Percentiles rank a stretch among this genome's conserved stretches.
These are phyloP conservation scores for Tirmania nivea DNA, from an alignment of 495 filamentous ascomycete species.

Conservation along the genomic window DNA sequence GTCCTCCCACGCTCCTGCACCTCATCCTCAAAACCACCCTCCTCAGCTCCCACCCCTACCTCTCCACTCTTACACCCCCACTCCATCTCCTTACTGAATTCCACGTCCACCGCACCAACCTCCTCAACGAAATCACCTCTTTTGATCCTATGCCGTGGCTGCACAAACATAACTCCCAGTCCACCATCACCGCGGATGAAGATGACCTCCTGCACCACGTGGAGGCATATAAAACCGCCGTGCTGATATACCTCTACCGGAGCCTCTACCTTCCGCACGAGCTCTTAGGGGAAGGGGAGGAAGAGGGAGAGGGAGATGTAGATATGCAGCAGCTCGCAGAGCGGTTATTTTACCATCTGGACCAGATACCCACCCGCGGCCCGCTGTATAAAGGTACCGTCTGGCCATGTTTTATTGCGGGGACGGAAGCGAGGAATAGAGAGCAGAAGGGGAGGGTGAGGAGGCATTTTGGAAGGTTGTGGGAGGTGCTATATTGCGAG, in stretches of 20 bases:
- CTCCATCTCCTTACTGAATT: not conserved
- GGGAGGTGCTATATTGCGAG: slow-evolving; percentile 12
- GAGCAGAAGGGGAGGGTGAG: slow-evolving; percentile 11
- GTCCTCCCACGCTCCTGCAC: slow-evolving; percentile 15
- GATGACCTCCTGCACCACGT: not conserved
- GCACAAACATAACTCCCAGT: not conserved
- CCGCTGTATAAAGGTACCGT: slow-evolving; percentile 13
- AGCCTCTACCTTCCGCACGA: not conserved
- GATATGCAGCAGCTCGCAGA: not conserved
- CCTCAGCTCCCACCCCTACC: slow-evolving; percentile 1
- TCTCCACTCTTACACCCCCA: not conserved
- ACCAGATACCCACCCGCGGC: not conserved
- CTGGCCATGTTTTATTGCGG: slow-evolving; percentile 16
- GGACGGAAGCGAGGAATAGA: slow-evolving; percentile 11
- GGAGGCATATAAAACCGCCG: not conserved
- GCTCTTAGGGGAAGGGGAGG: not conserved
- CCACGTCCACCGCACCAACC: not conserved
- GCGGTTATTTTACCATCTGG: not conserved
- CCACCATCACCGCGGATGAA: not conserved
- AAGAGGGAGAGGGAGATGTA: not conserved
- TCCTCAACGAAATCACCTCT: not conserved
- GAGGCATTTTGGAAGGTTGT: slow-evolving; percentile 10
- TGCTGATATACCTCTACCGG: not conserved
- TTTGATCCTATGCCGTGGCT: not conserved
- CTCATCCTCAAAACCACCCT: slow-evolving; percentile 12